Conservation (phyloP, 228 moss, liverwort and hornwort genomes). For the Sphagnum fallax region DNA sequence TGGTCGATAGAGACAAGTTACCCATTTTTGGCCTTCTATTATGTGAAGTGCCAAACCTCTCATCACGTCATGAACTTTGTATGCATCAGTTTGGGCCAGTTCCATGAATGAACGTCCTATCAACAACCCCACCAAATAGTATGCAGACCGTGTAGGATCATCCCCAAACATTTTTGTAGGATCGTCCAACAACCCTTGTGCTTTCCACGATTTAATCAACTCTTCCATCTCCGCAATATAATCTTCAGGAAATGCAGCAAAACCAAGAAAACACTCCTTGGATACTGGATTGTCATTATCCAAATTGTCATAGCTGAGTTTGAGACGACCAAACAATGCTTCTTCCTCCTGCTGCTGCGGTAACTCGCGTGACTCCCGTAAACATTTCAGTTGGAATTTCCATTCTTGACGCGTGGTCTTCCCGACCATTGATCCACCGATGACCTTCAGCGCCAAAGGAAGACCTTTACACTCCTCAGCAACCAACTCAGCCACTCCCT, state of each 20-base stretch:
- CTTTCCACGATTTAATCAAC: too few relatives aligned
- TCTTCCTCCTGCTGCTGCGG: constrained; percentile 8
- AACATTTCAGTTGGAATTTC: constrained; percentile 5
- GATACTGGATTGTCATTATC: constrained; percentile 5
- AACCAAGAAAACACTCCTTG: constrained; percentile 15
- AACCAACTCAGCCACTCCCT: constrained; percentile 6
- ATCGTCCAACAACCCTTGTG: constrained; percentile 3
- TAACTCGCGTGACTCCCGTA: constrained; percentile 5
- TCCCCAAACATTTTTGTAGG: constrained; percentile 7
- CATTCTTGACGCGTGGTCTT: constrained; percentile 10
- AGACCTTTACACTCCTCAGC: constrained; percentile 17
- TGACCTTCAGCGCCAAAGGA: constrained; percentile 26
- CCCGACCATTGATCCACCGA: constrained; percentile 16
- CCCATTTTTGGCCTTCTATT: constrained; percentile 3
- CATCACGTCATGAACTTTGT: constrained; percentile 24
- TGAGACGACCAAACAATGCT: constrained; percentile 18
- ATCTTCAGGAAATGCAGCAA: too few relatives aligned
- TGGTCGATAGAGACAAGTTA: constrained; percentile 3
- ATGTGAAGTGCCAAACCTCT: constrained; percentile 17
- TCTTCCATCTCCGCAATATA: too few relatives aligned
- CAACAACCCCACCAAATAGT: constrained; percentile 9
- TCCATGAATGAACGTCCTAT: constrained; percentile 21
- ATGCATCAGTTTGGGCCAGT: not conserved
- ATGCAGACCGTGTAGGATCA: constrained; percentile 8
- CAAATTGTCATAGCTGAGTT: constrained; percentile 26